Conservation (phyloP, 441 rosid genomes). For the Macaranga tanarius region DNA sequence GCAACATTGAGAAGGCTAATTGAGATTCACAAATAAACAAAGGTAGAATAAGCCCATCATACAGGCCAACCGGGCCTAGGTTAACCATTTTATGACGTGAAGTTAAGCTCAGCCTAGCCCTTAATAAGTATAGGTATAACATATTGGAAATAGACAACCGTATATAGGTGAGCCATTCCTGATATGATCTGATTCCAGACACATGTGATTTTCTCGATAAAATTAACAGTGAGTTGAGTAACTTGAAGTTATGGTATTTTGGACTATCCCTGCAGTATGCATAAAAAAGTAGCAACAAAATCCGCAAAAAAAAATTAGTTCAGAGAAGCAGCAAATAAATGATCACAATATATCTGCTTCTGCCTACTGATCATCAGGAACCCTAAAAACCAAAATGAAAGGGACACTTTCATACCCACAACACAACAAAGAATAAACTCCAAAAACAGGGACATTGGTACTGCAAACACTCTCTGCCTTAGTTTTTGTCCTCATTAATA, state of each 20-base stretch:
- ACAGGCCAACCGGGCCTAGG: too few species aligned
- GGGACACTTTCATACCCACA: slow-evolving; percentile 13
- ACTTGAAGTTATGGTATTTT: not conserved
- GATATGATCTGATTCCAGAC: too few species aligned
- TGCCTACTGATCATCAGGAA: not conserved
- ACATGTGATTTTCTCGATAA: too few species aligned
- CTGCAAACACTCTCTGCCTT: slow-evolving; percentile 1
- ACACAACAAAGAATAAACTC: slow-evolving; percentile 32
- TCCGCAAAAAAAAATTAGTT: not conserved
- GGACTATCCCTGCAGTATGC: not conserved
- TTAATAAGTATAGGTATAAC: too few species aligned
- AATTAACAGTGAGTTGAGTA: not conserved
- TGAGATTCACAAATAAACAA: too few species aligned
- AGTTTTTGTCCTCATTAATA: slow-evolving; percentile 34
- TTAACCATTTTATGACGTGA: too few species aligned
- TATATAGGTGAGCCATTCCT: too few species aligned
- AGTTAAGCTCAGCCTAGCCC: too few species aligned
- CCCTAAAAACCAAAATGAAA: slow-evolving; percentile 21
- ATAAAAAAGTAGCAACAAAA: not conserved
- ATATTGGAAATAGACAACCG: too few species aligned
- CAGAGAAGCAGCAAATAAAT: not conserved
- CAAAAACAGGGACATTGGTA: slow-evolving; percentile 20
- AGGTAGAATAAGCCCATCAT: too few species aligned
- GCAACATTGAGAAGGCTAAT: too few species aligned
- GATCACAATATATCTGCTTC: not conserved